Conservation (phyloP, 441 rosid genomes). For the Syzygium syzygioides region DNA sequence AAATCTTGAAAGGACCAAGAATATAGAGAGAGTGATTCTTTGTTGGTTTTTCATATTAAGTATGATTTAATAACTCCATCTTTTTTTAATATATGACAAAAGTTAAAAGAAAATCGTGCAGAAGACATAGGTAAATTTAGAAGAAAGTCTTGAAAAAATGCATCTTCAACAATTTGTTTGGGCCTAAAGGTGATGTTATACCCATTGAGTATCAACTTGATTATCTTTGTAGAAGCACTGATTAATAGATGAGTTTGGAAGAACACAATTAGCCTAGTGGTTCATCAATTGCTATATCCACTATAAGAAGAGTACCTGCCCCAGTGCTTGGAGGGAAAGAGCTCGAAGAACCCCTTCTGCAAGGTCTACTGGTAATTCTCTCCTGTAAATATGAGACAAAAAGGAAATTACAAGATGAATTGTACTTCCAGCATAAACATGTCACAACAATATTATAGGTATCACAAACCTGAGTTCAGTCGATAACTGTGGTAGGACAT, state of each 20-base stretch:
- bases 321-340: slow-evolving; percentile 90
- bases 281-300: background rate
- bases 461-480: slow-evolving; percentile 59
- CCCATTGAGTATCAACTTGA: background rate
- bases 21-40: background rate
- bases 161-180: background rate
- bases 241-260: background rate
- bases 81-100: background rate
- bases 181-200: background rate
- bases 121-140: background rate
- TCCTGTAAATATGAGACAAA: slow-evolving; percentile 31
- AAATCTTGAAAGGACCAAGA: background rate
- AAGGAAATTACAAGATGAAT: background rate
- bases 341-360: slow-evolving; percentile 92
- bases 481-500: slow-evolving; percentile 84
- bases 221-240: background rate
- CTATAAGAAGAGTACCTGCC: slow-evolving; percentile 57
- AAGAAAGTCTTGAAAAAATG: background rate
- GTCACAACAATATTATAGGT: background rate
- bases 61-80: background rate
- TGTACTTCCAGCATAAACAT: background rate
- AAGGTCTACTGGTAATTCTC: slow-evolving; percentile 87
- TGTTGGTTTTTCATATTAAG: background rate
- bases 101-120: background rate
- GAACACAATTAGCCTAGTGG: background rate